Base-by-base conservation (phyloP, 1,284 basidiomycete species). In the Fistulinella cinereoalba region DNA sequence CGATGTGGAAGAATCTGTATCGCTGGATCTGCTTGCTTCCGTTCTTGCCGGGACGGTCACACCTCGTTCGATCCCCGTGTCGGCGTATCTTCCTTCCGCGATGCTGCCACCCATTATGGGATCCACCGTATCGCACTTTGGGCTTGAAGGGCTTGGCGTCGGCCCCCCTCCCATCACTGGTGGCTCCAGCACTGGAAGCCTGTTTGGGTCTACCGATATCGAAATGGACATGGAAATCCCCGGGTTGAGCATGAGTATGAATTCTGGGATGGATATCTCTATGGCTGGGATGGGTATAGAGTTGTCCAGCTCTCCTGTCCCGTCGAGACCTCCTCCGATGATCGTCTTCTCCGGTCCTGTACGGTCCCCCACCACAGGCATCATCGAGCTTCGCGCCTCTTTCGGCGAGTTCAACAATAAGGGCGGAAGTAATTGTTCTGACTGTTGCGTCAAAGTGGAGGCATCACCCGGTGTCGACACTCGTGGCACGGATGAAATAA, bases 1-100 rank as follows among this genome's bases (percentile, higher is more conserved):
- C 78, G 73, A 77, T 74, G 25, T 72, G 25, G 47, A 55, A 37
- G 61, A 50, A 37, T 19, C 52, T 6, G 52, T 37, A 15, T 62
- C 60, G 34, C 10, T 43, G 24, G 52, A 56, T 15, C 38, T 65
- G 2, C 62, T 64, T 18, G 47, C 60, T 10, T 60, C 66, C n/a
- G 42, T 68, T 47, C 59, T 64, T 10, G 56, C 61, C 18, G 66
- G 62, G 16, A 61, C 64, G 32, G 46, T 65, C 48, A 39, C 49
- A 44, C 66, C 62, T 7, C 59, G 41, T 21, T 62, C 61, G 15
- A 64, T 64, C 39, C 66, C 66, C 43, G 66, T 65, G 25, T 65
- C 59, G 13, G 62, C 62, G 12, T 65, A 64, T 41, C 62, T 64
- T 25, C 62, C 62, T 19, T 65, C 59, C 19, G 31, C 48, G 11